Base-by-base conservation (phyloP, 139 green algal species). In the Chlorella sp. region DNA sequence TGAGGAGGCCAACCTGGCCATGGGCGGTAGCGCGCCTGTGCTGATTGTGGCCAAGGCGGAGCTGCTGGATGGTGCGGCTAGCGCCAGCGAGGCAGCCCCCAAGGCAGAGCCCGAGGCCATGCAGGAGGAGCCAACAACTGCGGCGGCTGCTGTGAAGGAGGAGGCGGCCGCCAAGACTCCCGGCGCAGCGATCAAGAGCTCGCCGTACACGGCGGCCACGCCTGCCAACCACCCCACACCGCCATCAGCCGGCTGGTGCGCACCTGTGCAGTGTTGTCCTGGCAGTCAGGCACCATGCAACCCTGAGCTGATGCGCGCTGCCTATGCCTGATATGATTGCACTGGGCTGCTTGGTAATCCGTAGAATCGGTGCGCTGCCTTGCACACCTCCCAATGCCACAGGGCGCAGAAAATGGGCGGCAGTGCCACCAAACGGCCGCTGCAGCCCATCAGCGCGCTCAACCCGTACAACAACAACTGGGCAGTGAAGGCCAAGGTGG, bases 391-490 rank as follows among this genome's bases (percentile, higher is more conserved):
- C n/a, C n/a, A n/a, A n/a, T n/a, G n/a, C n/a, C 26, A 34, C 56
- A 70, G 56, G 54, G 76, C 56, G 0, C 46, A 43, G 38, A 82
- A 82, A 56, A 16, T 60, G 56, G 54, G 30, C 17, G 43, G 51
- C 51, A 36, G 41, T 30, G 78, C 69, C 83, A 60, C 7, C 72
- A 58, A 67, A 32, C 85, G 81, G 26, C 76, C 85, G 32, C 60
- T 87, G 41, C 90, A 92, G 90, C 92, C 92, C 65, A 95, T 95
- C 62, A 81, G 77, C 20, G 85, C 91, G 20, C 84, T 95, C 41
- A 95, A 95, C 87, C 92, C 92, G n/a, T 95, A 95, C 83, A 92
- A 91, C 86, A 87, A 84, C 67, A 76, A 74, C 54, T 96, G 93
- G 93, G 89, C 86, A 54, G 91, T 96, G 86, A 91, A 92, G 80